Conservation (phyloP, 495 filamentous ascomycete genomes). For the Trichoderma erinaceum region DNA sequence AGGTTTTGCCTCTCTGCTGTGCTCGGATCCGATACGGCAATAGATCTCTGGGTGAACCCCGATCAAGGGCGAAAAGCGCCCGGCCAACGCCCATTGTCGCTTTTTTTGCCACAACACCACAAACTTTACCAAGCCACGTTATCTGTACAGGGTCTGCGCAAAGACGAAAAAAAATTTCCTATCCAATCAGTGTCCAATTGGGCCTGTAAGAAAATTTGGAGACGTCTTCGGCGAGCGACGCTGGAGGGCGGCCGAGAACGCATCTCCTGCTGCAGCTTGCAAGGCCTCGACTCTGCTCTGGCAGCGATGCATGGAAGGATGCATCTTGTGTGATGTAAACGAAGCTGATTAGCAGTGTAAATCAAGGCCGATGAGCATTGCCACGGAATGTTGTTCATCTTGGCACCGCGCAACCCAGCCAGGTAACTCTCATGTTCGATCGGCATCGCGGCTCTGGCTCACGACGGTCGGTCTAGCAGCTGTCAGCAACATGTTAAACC, state of each 20-base stretch:
- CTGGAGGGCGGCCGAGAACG: constrained; percentile 5
- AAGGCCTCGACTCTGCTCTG: not conserved
- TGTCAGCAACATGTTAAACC: not conserved
- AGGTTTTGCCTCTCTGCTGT: constrained; percentile 7
- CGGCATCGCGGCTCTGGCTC: constrained; percentile 1
- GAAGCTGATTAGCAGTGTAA: not conserved
- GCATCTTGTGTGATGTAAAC: not conserved
- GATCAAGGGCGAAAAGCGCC: constrained; percentile 1
- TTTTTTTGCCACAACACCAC: constrained; percentile 10
- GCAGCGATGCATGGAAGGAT: not conserved
- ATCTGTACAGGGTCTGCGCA: not conserved
- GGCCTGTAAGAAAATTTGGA: not conserved
- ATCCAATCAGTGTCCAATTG: not conserved
- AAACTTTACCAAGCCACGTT: not conserved
- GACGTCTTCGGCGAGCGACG: not conserved
- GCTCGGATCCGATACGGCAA: constrained; percentile 3
- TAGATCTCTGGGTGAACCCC: not conserved
- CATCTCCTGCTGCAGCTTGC: not conserved
- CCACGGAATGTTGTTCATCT: not conserved
- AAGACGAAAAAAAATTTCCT: not conserved
- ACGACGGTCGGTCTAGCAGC: not conserved
- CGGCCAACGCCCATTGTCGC: not conserved
- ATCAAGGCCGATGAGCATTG: not conserved
- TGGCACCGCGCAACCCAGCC: not conserved
- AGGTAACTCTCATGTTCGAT: not conserved